A percentile compares a stretch with the other conserved stretches of the same genome.
These are phyloP conservation scores for Aspergillus incahuasiensis DNA, from an alignment of 495 filamentous ascomycete genomes.

Conservation along the genomic window DNA sequence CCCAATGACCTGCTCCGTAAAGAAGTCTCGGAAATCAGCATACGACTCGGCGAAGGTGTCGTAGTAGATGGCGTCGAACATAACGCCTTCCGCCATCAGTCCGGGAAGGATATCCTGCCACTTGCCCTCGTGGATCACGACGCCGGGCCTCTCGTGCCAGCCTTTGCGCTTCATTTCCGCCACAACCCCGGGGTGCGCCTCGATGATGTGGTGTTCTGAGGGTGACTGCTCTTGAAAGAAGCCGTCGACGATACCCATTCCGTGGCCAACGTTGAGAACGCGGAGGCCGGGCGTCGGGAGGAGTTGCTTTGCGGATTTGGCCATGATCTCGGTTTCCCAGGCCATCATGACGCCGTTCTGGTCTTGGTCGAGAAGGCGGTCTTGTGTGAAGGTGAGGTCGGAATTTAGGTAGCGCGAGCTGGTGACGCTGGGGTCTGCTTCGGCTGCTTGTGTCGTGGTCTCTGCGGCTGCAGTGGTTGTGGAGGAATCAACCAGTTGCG, in stretches of 20 bases:
- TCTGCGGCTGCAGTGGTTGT: constrained; percentile 9
- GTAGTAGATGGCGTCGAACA: constrained; percentile 93
- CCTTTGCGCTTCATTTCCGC: constrained; percentile 58
- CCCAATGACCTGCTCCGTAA: constrained; percentile 77
- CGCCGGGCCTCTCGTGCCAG: constrained; percentile 61
- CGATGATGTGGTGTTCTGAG: constrained; percentile 75
- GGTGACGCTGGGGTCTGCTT: constrained; percentile 43
- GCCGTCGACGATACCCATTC: constrained; percentile 93
- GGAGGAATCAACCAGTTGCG: constrained; percentile 30
- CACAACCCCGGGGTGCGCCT: constrained; percentile 83
- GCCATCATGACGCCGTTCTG: constrained; percentile 96
- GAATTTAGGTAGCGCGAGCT: constrained; percentile 75
- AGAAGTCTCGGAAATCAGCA: constrained; percentile 76
- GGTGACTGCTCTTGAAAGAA: constrained; percentile 70
- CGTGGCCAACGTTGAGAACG: constrained; percentile 89
- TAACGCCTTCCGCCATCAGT: constrained; percentile 62
- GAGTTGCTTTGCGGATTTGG: constrained; percentile 61
- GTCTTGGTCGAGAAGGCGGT: constrained; percentile 72
- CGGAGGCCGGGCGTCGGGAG: constrained; percentile 56
- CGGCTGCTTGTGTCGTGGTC: constrained; percentile 6
- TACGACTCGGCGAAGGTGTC: constrained; percentile 97
- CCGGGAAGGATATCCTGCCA: constrained; percentile 81
- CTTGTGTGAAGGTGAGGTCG: constrained; percentile 64
- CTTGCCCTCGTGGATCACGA: constrained; percentile 63
- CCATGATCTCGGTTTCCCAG: constrained; percentile 93